phyloP scores from a whole-genome alignment of 805 yeast genomes.

The Allodekkera sacchari region DNA sequence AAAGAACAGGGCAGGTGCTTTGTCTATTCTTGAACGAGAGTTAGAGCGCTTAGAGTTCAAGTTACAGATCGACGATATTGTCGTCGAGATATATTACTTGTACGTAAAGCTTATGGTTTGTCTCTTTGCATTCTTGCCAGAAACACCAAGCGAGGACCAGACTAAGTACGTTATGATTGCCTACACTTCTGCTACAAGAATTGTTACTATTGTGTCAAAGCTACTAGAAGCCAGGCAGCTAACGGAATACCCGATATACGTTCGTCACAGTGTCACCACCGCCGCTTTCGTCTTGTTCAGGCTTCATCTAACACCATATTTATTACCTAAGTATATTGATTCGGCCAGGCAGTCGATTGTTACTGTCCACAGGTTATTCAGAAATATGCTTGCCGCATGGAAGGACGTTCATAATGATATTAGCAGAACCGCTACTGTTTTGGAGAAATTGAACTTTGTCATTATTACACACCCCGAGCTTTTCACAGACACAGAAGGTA shows the following conservation, averaged over 20 bases:
- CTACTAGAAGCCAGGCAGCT: slow-evolving; percentile 60
- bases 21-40: slow-evolving; percentile 72
- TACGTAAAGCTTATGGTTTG: slow-evolving; percentile 78
- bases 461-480: slow-evolving; percentile 82
- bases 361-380: slow-evolving; percentile 78
- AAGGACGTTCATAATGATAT: slow-evolving; percentile 84
- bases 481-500: slow-evolving; percentile 61
- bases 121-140: slow-evolving; percentile 86
- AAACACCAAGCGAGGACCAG: slow-evolving; percentile 81
- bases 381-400: slow-evolving; percentile 91
- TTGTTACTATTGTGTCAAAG: slow-evolving; percentile 69
- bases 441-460: slow-evolving; percentile 83
- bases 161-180: slow-evolving; percentile 77
- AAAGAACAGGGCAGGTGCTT: slow-evolving; percentile 68
- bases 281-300: slow-evolving; percentile 75
- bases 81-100: slow-evolving; percentile 69
- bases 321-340: slow-evolving; percentile 68
- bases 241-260: slow-evolving; percentile 78
- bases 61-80: slow-evolving; percentile 55
- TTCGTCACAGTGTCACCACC: slow-evolving; percentile 78
- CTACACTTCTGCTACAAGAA: slow-evolving; percentile 70
- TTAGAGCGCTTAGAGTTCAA: slow-evolving; percentile 62
- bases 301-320: slow-evolving; percentile 67
- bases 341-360: slow-evolving; percentile 90
- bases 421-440: slow-evolving; percentile 81